Percentiles rank a stretch among this genome's conserved stretches.
phyloP scores from a whole-genome alignment of 2,329 filamentous ascomycete species.

The Cercospora canescens region DNA sequence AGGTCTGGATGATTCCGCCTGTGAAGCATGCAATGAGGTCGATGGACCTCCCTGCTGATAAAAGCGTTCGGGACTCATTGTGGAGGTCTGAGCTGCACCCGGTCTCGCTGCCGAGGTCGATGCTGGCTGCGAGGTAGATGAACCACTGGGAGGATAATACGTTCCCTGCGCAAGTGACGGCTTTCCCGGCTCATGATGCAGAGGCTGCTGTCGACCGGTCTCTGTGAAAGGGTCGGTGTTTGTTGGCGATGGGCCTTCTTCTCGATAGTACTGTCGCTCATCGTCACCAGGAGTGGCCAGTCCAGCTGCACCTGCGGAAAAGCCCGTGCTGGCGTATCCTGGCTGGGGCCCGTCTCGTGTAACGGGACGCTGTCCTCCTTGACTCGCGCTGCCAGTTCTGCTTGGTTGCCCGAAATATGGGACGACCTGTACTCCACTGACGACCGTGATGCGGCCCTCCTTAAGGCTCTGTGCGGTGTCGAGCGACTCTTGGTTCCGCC shows the following conservation, averaged over 20 bases:
- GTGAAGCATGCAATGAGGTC: conserved; percentile 33
- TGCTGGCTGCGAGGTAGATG: conserved; percentile 15
- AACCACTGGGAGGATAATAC: conserved; percentile 19
- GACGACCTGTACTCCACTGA: conserved; percentile 92
- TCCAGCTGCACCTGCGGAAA: conserved; percentile 27
- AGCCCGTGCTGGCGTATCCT: conserved; percentile 31
- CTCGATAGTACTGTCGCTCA: conserved; percentile 50
- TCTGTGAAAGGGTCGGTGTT: conserved; percentile 66
- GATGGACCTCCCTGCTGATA: conserved; percentile 48
- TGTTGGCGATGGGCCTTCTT: conserved; percentile 56
- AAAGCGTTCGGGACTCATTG: conserved; percentile 35
- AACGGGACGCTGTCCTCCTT: conserved; percentile 33
- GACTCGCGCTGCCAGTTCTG: conserved; percentile 44
- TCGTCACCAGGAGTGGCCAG: conserved; percentile 36
- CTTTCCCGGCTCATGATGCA: conserved; percentile 41
- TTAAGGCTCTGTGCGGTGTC: conserved; percentile 83
- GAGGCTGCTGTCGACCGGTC: conserved; percentile 36
- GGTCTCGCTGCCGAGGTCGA: conserved; percentile 14
- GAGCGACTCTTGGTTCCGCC: conserved; percentile 88
- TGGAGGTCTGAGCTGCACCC: conserved; percentile 11
- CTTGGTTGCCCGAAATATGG: conserved; percentile 50
- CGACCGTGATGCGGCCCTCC: conserved; percentile 81
- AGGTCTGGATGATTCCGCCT: conserved; percentile 20
- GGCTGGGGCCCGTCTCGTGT: conserved; percentile 37
- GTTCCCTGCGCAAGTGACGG: conserved; percentile 21